Conservation (phyloP, 2,329 filamentous ascomycete genomes). For the Fusarium sp. region DNA sequence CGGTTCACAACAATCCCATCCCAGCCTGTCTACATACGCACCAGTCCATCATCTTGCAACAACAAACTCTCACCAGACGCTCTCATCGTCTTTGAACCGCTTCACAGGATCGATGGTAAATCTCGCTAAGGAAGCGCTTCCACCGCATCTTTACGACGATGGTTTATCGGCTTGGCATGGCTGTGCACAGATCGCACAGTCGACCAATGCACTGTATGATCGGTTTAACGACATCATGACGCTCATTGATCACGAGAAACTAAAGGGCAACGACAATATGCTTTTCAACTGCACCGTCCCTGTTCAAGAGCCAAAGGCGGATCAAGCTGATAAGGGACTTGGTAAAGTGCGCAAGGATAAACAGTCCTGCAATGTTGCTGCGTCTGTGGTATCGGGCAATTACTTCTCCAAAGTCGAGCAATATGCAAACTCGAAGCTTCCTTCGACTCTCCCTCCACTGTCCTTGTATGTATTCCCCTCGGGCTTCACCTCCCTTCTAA, state of each 20-base stretch:
- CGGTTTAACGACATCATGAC: conserved; percentile 78
- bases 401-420: conserved; percentile 82
- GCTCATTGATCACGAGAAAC: conserved; percentile 74
- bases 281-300: conserved; percentile 57
- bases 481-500: background rate
- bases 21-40: background rate
- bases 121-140: conserved; percentile 57
- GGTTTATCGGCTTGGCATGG: conserved; percentile 58
- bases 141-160: conserved; percentile 58
- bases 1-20: conserved; percentile 13
- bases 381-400: conserved; percentile 58
- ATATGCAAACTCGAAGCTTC: conserved; percentile 82
- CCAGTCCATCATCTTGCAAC: background rate
- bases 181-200: conserved; percentile 57
- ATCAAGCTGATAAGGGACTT: conserved; percentile 17
- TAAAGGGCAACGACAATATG: conserved; percentile 66
- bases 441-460: conserved; percentile 74
- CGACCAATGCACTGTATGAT: conserved; percentile 65
- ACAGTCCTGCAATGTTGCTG: conserved; percentile 27
- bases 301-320: background rate
- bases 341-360: conserved; percentile 39
- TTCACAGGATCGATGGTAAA: conserved; percentile 58
- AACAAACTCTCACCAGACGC: conserved; percentile 21
- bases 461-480: conserved; percentile 66
- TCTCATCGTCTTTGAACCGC: conserved; percentile 47